Evolutionary conservation across 768 basidiomycete genomes (phyloP).

Genomic region (Auriscalpium microsporum): DNA sequence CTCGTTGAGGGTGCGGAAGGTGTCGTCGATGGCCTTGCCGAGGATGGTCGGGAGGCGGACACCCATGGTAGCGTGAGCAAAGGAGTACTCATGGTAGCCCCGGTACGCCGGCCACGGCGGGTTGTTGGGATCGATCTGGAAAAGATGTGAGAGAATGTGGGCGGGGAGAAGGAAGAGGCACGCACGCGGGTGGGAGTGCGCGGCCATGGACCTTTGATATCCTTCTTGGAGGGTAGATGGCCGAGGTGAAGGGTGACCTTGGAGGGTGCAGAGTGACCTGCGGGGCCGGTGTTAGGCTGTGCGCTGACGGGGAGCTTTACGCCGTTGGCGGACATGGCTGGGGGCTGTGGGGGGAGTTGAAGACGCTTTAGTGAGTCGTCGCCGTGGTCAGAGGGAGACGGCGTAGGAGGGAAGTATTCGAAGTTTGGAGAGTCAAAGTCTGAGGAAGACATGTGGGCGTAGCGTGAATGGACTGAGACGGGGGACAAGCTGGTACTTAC

Average conservation of each 20-base stretch:
- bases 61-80: conserved; percentile 91
- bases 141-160: neutral
- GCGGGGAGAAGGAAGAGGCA: conserved; percentile 11
- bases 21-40: conserved; percentile 92
- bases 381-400: conserved; percentile 19
- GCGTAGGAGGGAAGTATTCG: conserved; percentile 29
- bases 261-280: conserved; percentile 30
- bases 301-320: conserved; percentile 15
- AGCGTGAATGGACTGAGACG: neutral
- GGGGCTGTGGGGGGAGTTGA: neutral
- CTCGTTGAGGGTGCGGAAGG: conserved; percentile 80
- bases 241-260: conserved; percentile 66
- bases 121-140: conserved; percentile 72
- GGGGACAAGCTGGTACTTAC: too few species aligned
- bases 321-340: conserved; percentile 5
- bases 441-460: conserved; percentile 8
- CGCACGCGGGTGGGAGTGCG: conserved; percentile 61
- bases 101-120: conserved; percentile 78
- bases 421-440: conserved; percentile 13
- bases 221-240: conserved; percentile 64
- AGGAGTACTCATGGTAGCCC: conserved; percentile 75
- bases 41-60: conserved; percentile 92
- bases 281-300: conserved; percentile 13
- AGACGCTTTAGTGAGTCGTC: neutral
- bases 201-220: conserved; percentile 66